These are phyloP conservation scores for Candida multigemmis DNA, from an alignment of 805 yeast genomes.

Conservation along the genomic window DNA sequence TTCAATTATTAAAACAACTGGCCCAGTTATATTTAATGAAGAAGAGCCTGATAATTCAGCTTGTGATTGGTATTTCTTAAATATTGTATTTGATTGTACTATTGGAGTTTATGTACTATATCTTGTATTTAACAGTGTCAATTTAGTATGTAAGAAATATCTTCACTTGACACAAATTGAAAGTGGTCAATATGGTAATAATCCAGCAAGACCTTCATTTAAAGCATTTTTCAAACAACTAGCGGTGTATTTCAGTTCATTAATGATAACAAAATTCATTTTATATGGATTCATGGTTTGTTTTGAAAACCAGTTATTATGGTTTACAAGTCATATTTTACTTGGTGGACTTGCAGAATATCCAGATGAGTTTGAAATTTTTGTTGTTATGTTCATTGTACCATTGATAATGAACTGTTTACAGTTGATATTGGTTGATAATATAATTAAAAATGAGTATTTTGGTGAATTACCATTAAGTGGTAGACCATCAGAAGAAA, in stretches of 20 bases:
- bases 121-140: slow-evolving; percentile 39
- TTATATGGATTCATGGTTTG: slow-evolving; percentile 55
- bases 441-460: slow-evolving; percentile 52
- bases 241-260: slow-evolving; percentile 54
- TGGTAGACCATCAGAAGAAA: no score
- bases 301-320: slow-evolving; percentile 43
- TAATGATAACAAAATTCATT: slow-evolving; percentile 56
- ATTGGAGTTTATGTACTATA: slow-evolving; percentile 80
- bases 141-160: slow-evolving; percentile 34
- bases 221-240: slow-evolving; percentile 65
- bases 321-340: slow-evolving; percentile 59
- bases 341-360: slow-evolving; percentile 77
- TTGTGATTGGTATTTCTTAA: slow-evolving; percentile 92
- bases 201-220: slow-evolving; percentile 45
- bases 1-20: slow-evolving; percentile 49
- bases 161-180: slow-evolving; percentile 29
- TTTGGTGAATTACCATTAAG: no score
- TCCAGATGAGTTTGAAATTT: slow-evolving; percentile 71
- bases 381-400: slow-evolving; percentile 76
- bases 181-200: slow-evolving; percentile 56
- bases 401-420: slow-evolving; percentile 68
- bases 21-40: slow-evolving; percentile 11
- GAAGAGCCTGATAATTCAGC: slow-evolving; percentile 39
- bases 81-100: slow-evolving; percentile 84
- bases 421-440: slow-evolving; percentile 67